Percentiles rank a stretch among this genome's conserved stretches.
phyloP scores from a whole-genome alignment of 768 basidiomycete genomes.

The Termitomyces sp. region DNA sequence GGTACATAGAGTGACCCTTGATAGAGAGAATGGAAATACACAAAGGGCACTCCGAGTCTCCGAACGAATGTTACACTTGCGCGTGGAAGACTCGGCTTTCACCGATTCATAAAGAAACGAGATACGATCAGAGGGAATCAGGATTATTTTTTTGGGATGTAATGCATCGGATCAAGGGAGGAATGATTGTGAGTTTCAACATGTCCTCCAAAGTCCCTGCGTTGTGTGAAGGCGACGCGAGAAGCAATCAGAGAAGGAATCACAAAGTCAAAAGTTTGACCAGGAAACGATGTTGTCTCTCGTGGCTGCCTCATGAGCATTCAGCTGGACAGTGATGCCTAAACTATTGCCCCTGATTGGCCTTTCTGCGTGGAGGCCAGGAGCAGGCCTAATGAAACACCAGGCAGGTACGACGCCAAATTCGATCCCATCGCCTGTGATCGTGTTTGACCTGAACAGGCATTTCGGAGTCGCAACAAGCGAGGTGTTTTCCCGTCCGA shows the following conservation, averaged over 20 bases:
- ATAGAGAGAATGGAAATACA: background rate
- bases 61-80: background rate
- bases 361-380: constrained; percentile 53
- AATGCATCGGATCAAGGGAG: background rate
- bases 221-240: no score
- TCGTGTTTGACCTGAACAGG: constrained; percentile 28
- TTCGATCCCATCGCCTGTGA: constrained; percentile 40
- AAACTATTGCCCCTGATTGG: constrained; percentile 60
- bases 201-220: background rate
- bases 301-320: constrained; percentile 28
- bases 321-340: constrained; percentile 56
- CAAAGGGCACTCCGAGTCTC: no score
- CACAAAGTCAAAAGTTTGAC: constrained; percentile 53
- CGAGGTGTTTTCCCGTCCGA: constrained; percentile 43
- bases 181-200: background rate
- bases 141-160: background rate
- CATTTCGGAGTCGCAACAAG: constrained; percentile 29
- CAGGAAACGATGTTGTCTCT: constrained; percentile 59
- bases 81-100: background rate
- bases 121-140: background rate
- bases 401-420: constrained; percentile 72
- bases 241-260: no score
- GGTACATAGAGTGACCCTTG: background rate
- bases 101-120: background rate
- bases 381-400: constrained; percentile 63